Percentiles rank a stretch among this genome's conserved stretches.
Conservation (phyloP, 2,329 filamentous ascomycete genomes). For the Colletotrichum somersetense region DNA sequence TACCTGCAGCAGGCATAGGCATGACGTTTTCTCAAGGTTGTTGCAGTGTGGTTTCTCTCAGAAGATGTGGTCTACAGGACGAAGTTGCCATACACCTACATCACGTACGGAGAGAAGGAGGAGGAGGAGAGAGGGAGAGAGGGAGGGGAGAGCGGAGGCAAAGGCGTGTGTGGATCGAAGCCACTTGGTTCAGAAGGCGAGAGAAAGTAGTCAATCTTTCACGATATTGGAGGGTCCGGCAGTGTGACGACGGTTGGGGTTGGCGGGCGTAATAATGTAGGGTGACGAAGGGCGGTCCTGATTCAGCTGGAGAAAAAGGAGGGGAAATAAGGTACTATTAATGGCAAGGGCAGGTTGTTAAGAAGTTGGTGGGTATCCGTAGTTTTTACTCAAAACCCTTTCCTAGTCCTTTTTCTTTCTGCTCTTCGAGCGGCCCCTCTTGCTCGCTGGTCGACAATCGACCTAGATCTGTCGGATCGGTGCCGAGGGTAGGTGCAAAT, state of each 20-base stretch:
- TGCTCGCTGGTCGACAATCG: constrained; percentile 14
- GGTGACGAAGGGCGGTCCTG: constrained; percentile 19
- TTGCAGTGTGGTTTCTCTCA: constrained; percentile 23
- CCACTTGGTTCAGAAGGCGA: constrained; percentile 36
- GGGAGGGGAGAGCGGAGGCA: constrained; percentile 7
- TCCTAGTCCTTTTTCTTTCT: background rate
- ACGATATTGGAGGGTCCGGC: constrained; percentile 38
- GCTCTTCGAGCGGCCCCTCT: background rate
- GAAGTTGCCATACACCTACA: constrained; percentile 35
- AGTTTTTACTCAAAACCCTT: background rate
- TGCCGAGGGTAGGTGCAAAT: constrained; percentile 32
- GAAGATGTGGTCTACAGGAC: constrained; percentile 23
- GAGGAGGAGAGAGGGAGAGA: background rate
- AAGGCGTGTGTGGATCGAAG: constrained; percentile 37
- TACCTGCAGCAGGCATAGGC: constrained; percentile 37
- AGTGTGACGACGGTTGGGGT: constrained; percentile 29
- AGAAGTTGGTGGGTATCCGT: constrained; percentile 29
- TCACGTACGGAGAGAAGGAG: constrained; percentile 30
- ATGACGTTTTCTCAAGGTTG: constrained; percentile 27
- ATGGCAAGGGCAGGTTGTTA: constrained; percentile 7
- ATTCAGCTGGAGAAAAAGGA: constrained; percentile 20
- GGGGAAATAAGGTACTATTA: constrained; percentile 21
- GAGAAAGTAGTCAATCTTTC: constrained; percentile 34
- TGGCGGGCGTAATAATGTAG: constrained; percentile 19
- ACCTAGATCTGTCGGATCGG: constrained; percentile 24